Percentiles rank a stretch among this genome's conserved stretches.
Conservation (phyloP, 148 eudicot genomes). For the Drosera capensis region DNA sequence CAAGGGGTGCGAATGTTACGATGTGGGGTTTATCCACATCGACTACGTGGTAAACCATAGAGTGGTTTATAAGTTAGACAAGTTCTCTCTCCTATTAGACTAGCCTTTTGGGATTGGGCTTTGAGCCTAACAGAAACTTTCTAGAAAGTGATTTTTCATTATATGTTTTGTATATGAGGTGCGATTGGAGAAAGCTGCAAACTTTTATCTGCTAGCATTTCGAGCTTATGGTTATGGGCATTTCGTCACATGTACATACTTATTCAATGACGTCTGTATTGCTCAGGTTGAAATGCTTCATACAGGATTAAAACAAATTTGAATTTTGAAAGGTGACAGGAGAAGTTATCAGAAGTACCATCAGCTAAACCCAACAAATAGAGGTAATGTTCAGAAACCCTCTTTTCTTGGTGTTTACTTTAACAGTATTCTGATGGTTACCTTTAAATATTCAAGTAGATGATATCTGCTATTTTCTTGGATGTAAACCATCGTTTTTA, state of each 20-base stretch:
- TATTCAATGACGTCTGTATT: neutral
- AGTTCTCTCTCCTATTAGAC: no score
- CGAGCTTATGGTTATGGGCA: neutral
- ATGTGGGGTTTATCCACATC: no score
- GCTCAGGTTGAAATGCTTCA: conserved; percentile 50
- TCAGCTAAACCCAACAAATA: conserved; percentile 82
- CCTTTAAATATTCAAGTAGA: neutral
- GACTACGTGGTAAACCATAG: no score
- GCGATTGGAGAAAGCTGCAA: neutral
- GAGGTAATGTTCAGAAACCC: conserved; percentile 33
- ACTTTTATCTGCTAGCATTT: neutral
- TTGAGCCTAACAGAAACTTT: no score
- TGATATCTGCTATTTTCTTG: neutral
- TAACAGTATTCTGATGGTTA: conserved; percentile 5
- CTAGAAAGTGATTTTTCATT: no score
- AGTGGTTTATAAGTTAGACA: no score
- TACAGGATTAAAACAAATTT: conserved; percentile 61
- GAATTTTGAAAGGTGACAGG: conserved; percentile 43
- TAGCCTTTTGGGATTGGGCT: no score
- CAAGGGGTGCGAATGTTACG: no score
- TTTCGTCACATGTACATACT: neutral
- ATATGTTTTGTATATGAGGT: no score
- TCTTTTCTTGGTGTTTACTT: neutral
- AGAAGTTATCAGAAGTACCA: conserved; percentile 37
- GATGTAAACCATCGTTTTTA: conserved; percentile 1